Base-by-base conservation (phyloP, 805 yeast species). In the Saccharomyces paradoxus region DNA sequence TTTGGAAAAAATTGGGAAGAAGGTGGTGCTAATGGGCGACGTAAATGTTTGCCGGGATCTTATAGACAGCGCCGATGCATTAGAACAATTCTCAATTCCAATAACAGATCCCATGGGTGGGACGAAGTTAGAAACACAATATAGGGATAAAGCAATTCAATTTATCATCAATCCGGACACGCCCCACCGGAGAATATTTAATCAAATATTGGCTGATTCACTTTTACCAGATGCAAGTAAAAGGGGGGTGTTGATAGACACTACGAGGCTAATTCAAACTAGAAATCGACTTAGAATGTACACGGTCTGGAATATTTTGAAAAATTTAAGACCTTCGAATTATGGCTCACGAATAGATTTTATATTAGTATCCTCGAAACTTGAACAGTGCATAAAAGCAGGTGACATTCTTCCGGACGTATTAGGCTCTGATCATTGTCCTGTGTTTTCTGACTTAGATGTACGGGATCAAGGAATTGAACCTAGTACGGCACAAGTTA, bases 401-500 rank as follows among this genome's bases (percentile, higher is more conserved):
- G 77, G 82, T 0, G 69, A 68, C 46, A 87, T 87, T n/a, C 78
- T 87, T 78, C 84, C 89, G 0, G 76, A 76, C 48, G 62, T 91
- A 0, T 73, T 79, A 66, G 99, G 99, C 0, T 89, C 97, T 0
- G 99, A 92, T 67, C 99, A 92, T 70, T 92, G 98, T 68, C 99
- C 99, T 0, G 81, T 89, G 0, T 89, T 68, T 63, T 77, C 89
- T 1, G 97, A 89, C 66, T 63, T 90, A 48, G 71, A 73, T 41
- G 53, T 67, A 7, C 49, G 50, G 1, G 44, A 46, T 0, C 41
- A 59, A 47, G 52, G 48, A 24, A 48, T 21, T 9, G 28, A 46
- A 4, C 21, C 28, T 2, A 30, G 37, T 12, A 44, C 12, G 41
- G 17, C 3, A 28, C 9, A 31, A 9, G 31, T 12, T 21, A 55